Evolutionary conservation across 306 rosid genomes (phyloP).

Genomic region (Cicer cuneatum): DNA sequence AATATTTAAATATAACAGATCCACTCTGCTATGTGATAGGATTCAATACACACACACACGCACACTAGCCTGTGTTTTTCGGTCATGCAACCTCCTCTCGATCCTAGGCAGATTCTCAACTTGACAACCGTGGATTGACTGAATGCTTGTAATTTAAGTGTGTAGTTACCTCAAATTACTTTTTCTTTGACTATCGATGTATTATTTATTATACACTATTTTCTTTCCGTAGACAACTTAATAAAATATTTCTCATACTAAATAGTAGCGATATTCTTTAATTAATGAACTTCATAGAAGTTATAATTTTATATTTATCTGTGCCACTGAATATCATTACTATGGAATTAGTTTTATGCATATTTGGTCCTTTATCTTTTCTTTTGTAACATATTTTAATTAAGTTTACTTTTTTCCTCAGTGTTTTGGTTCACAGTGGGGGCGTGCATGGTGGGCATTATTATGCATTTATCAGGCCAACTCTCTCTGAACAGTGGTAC

Average conservation of each 20-base stretch:
- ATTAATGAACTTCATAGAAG: background rate
- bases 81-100: too few species aligned
- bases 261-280: background rate
- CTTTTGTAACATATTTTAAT: conserved; percentile 23
- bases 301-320: conserved; percentile 8
- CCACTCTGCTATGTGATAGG: too few species aligned
- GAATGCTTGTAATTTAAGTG: background rate
- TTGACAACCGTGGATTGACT: background rate
- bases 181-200: conserved; percentile 6
- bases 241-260: background rate
- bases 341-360: conserved; percentile 9
- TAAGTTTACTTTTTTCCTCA: conserved; percentile 39
- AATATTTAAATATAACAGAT: too few species aligned
- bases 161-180: background rate
- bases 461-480: conserved; percentile 96
- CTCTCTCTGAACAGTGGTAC: conserved; percentile 94
- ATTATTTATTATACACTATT: background rate
- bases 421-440: conserved; percentile 97
- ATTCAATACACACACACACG: too few species aligned
- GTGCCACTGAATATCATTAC: conserved; percentile 8
- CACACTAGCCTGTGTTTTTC: too few species aligned
- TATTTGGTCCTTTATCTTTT: conserved; percentile 23
- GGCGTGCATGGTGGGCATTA: conserved; percentile 98
- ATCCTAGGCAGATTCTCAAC: too few species aligned
- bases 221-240: background rate